A percentile compares a stretch with the other conserved stretches of the same genome.
These are phyloP conservation scores for Paramecium primaurelia DNA, from an alignment of 73 alveolate species.

Conservation along the genomic window DNA sequence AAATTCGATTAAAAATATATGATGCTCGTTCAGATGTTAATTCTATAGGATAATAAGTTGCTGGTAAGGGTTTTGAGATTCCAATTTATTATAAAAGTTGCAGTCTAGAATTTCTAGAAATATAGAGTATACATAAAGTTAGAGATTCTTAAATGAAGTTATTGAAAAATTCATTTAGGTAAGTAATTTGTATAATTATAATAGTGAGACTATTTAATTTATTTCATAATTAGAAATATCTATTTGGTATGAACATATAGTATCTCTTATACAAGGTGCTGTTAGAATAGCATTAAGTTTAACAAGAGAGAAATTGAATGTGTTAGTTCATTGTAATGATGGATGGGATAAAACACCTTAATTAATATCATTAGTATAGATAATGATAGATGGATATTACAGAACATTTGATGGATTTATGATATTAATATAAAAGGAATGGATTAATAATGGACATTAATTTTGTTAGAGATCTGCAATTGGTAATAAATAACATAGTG, in stretches of 20 bases:
- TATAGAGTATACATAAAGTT: slow-evolving; percentile 93
- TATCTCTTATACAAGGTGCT: neutral
- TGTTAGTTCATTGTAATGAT: slow-evolving; percentile 95
- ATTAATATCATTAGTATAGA: slow-evolving; percentile 82
- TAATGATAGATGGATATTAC: slow-evolving; percentile 90
- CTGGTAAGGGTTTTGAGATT: slow-evolving; percentile 93
- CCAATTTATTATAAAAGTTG: slow-evolving; percentile 75
- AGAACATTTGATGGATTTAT: slow-evolving; percentile 94
- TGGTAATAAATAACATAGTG: slow-evolving; percentile 56
- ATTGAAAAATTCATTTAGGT: neutral
- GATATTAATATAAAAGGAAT: slow-evolving; percentile 90
- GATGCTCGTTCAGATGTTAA: slow-evolving; percentile 93
- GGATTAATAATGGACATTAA: slow-evolving; percentile 95
- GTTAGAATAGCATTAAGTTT: slow-evolving; percentile 41
- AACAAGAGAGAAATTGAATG: slow-evolving; percentile 56
- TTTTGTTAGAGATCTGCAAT: slow-evolving; percentile 89
- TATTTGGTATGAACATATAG: no score
- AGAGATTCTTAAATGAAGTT: slow-evolving; percentile 76
- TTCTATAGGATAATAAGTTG: slow-evolving; percentile 88
- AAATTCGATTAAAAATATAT: slow-evolving; percentile 2
- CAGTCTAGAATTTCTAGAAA: slow-evolving; percentile 83
- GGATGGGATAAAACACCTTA: slow-evolving; percentile 99
- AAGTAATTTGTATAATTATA: no score
- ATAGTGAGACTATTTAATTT: no score
- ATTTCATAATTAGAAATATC: no score